Percentiles rank a stretch among this genome's conserved stretches.
These are phyloP conservation scores for Xylariaceae sp. DNA, from an alignment of 2,329 filamentous ascomycete species.

Conservation along the genomic window DNA sequence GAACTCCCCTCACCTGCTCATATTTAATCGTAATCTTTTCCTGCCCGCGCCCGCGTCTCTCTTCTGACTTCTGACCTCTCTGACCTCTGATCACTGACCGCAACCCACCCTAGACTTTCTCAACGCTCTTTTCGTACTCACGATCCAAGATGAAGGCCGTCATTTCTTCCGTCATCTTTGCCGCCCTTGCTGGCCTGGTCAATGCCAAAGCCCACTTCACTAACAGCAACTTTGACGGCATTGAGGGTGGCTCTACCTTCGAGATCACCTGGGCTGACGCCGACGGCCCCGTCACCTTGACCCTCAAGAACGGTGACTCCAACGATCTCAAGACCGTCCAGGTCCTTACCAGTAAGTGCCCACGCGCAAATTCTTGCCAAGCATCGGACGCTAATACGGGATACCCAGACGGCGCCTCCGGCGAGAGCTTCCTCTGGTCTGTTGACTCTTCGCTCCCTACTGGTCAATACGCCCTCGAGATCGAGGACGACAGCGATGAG, in stretches of 20 bases:
- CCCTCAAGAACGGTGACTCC: slow-evolving; percentile 36
- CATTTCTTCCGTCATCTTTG: slow-evolving; percentile 28
- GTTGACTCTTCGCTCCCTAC: slow-evolving; percentile 34
- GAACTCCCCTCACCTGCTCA: not conserved
- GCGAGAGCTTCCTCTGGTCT: slow-evolving; percentile 37
- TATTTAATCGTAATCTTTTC: not conserved
- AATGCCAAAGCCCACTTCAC: slow-evolving; percentile 32
- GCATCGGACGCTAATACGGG: slow-evolving; percentile 9
- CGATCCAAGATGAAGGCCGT: slow-evolving; percentile 33
- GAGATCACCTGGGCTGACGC: slow-evolving; percentile 40
- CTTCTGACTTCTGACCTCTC: no score
- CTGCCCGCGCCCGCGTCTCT: not conserved
- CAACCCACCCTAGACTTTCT: slow-evolving; percentile 9
- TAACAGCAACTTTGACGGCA: slow-evolving; percentile 33
- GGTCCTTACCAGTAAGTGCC: slow-evolving; percentile 35
- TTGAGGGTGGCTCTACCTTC: slow-evolving; percentile 39
- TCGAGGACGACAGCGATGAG: slow-evolving; percentile 35
- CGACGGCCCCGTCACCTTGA: slow-evolving; percentile 39
- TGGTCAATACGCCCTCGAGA: slow-evolving; percentile 43
- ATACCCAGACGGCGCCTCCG: slow-evolving; percentile 32
- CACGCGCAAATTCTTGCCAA: not conserved
- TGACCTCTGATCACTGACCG: slow-evolving; percentile 1
- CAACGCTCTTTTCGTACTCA: slow-evolving; percentile 12
- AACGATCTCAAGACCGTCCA: slow-evolving; percentile 34
- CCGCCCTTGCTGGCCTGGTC: slow-evolving; percentile 31